A percentile compares a stretch with the other conserved stretches of the same genome.
Conservation (phyloP, 495 filamentous ascomycete genomes). For the Pseudoneurospora amorphoporcata region DNA sequence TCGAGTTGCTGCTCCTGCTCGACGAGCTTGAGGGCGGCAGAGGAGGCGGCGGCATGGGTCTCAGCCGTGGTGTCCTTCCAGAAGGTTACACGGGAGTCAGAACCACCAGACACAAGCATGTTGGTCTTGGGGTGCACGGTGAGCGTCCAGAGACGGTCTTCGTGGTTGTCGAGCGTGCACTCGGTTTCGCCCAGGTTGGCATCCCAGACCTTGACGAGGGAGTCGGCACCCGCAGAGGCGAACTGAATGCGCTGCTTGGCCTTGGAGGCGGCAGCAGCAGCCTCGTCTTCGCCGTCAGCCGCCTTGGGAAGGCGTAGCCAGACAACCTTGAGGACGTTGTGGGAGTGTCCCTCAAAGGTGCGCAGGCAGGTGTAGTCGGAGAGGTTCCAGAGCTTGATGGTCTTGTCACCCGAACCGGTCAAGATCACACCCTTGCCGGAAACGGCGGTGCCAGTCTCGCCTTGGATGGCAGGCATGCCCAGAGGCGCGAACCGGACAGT, state of each 20-base stretch:
- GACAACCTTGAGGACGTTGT: conserved; percentile 85
- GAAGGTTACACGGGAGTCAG: conserved; percentile 83
- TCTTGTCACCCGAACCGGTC: conserved; percentile 90
- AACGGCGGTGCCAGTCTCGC: conserved; percentile 47
- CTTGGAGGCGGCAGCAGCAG: conserved; percentile 10
- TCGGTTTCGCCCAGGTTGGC: conserved; percentile 67
- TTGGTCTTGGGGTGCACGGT: conserved; percentile 56
- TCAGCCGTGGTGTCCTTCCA: conserved; percentile 87
- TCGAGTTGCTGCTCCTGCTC: conserved; percentile 88
- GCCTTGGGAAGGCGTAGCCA: conserved; percentile 61
- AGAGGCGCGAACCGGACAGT: conserved; percentile 78
- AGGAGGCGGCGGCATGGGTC: conserved; percentile 58
- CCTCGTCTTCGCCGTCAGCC: conserved; percentile 16
- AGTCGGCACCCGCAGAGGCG: conserved; percentile 85
- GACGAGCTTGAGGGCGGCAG: conserved; percentile 63
- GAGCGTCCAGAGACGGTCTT: conserved; percentile 84
- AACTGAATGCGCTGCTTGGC: conserved; percentile 51
- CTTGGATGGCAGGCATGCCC: conserved; percentile 60
- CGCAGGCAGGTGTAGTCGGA: conserved; percentile 85
- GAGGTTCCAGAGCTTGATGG: conserved; percentile 89
- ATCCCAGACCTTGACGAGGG: conserved; percentile 95
- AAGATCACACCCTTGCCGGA: conserved; percentile 66
- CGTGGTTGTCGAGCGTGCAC: conserved; percentile 89
- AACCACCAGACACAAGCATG: conserved; percentile 77
- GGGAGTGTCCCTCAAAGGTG: conserved; percentile 93